Percentiles rank a stretch among this genome's conserved stretches.
Evolutionary conservation across 1,284 basidiomycete genomes (phyloP).

Genomic region (Neolentinus lepideus): DNA sequence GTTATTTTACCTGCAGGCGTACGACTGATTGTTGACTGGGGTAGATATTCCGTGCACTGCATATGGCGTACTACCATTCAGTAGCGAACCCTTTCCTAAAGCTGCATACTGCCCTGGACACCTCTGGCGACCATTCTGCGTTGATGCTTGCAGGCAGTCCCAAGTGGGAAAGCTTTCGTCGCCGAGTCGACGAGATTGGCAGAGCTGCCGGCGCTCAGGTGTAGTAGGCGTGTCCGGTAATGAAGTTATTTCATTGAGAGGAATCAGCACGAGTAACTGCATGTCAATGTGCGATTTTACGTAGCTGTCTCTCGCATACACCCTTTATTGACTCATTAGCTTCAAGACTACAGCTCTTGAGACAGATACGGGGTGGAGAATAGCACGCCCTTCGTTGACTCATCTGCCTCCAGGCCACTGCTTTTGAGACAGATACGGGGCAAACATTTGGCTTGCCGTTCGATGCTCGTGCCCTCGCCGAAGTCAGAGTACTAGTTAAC

Average conservation of each 20-base stretch:
- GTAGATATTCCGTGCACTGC: constrained; percentile 75
- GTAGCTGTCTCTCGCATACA: constrained; percentile 18
- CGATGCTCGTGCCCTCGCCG: no score
- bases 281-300: no score
- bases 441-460: constrained; percentile 37
- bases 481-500: no score
- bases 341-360: constrained; percentile 53
- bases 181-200: constrained; percentile 65
- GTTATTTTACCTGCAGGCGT: no score
- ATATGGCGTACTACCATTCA: constrained; percentile 72
- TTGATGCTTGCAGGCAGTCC: constrained; percentile 51
- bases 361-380: constrained; percentile 85
- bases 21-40: no score
- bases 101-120: constrained; percentile 41
- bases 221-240: constrained; percentile 16
- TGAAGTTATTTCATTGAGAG: background rate
- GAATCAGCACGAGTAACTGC: no score
- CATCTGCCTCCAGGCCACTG: constrained; percentile 52
- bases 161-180: constrained; percentile 64
- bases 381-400: constrained; percentile 70
- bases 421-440: constrained; percentile 88
- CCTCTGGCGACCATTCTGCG: constrained; percentile 41
- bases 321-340: constrained; percentile 78
- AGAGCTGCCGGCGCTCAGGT: constrained; percentile 36
- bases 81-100: constrained; percentile 75